Base-by-base conservation (phyloP, 1,139 yeast species). In the Kodamaea arcana region DNA sequence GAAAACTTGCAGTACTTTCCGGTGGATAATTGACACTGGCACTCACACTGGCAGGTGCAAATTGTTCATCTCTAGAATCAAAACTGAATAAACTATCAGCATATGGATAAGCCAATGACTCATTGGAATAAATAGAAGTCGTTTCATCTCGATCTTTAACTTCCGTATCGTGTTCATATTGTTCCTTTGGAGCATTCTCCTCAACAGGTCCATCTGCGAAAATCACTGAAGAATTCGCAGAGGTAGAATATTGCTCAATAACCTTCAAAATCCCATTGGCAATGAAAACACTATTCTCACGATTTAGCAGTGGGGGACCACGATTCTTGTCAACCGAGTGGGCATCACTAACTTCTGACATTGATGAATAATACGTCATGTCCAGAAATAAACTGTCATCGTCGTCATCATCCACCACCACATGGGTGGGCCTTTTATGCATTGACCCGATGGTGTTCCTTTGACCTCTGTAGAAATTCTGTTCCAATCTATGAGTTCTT, bases 381-480 rank as follows among this genome's bases (percentile, higher is more conserved):
- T 45, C 45, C 6, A 57, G 54, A 31, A 56, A 54, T 27, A 58
- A 43, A 35, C 59, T 54, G 34, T 58, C 61, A 11, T 42, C 41
- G 25, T 48, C 51, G 16, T 47, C 50, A 17, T 50, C 50, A n/a
- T 42, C 36, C 6, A 45, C 40, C 15, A 43, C 29, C 25, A 42
- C 31, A 22, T 36, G 43, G 10, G 48, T 41, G 13, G 44, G 35
- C 12, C 37, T 29, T 31, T 27, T 40, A 32, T 14, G 32, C 7
- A 24, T 24, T 10, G 28, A 25, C 31, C 15, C 14, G 25, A n/a
- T 34, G 32, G 30, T 18, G 29, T 24, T 28, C 15, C 35, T 33
- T 15, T 36, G 36, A 16, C 24, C 26, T 21, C 34, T 21, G 23
- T 37, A 37, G 20, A 37, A 27, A 27, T 34, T 32, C 15, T 37